Base-by-base conservation (phyloP, 2,329 filamentous ascomycete genomes). In the Xylariaceae sp. region DNA sequence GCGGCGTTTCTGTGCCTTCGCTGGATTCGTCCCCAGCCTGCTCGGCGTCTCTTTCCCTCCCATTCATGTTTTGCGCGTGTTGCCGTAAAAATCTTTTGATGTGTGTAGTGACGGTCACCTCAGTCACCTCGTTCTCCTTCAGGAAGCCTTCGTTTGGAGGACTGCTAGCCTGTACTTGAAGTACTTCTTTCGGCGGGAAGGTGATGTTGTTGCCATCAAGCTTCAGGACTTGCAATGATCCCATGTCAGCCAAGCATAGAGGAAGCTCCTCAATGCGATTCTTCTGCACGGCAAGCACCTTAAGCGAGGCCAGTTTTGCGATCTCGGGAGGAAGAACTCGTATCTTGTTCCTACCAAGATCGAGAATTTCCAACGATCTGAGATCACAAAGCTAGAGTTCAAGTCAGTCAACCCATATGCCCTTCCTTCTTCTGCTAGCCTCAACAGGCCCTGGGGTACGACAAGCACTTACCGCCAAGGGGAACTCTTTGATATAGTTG, bases 301-400 rank as follows among this genome's bases (percentile, higher is more conserved):
- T 93, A 43, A 96, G 66, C 2, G 86, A 94, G 5, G 80, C 80
- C 50, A 96, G 68, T 52, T 80, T 86, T 39, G 75, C 76, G 41
- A 95, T 84, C 34, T 89, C 83, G 29, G 80, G 75, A 0, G 90
- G 88, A 2, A 96, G 71, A 8, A 74, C 66, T 30, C 74, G 75
- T 40, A 96, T 78, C 56, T 83, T 86, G 56, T 96, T 96, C 49
- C 85, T 77, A 56, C 88, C 89, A 35, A 96, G 72, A 61, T 96
- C 90, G 40, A 96, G 74, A 38, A 95, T 94, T 61, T 96, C 89
- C 35, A 96, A 74, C 21, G 87, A 83, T 33, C 77, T 80, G 41
- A 96, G 71, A 57, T 88, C 80, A 56, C 90, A 89, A 38, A 96
- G 75, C 88, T 94, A 53, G 15, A 43, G 44, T 32, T n/a, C 24